Evolutionary conservation across 73 alveolate genomes (phyloP).

Genomic region (Tetrahymena borealis): DNA sequence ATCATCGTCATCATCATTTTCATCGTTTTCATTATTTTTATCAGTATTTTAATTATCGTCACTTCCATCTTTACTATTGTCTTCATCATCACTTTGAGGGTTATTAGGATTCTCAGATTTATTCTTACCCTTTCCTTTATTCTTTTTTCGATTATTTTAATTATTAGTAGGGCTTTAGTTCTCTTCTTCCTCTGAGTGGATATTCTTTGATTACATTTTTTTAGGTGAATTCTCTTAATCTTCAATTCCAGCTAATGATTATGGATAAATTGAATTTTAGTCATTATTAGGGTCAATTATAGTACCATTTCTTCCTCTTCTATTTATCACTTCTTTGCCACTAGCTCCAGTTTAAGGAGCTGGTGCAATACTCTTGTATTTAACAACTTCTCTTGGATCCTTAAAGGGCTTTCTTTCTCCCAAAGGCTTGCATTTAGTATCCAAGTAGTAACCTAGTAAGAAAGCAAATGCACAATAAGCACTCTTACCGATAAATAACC

Average conservation of each 20-base stretch:
- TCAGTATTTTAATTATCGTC: not conserved
- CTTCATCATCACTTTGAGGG: not conserved
- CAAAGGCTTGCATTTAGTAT: not conserved
- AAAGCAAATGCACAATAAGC: not conserved
- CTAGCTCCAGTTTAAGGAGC: not conserved
- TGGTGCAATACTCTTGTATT: not conserved
- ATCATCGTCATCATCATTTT: not conserved
- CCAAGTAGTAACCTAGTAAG: not conserved
- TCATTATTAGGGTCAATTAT: not conserved
- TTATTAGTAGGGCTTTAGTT: not conserved
- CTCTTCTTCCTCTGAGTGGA: no score
- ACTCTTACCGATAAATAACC: not conserved
- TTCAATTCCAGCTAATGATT: not conserved
- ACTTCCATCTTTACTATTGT: not conserved
- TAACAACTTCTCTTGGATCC: not conserved
- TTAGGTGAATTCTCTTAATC: not conserved
- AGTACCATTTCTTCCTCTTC: not conserved
- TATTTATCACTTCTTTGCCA: not conserved
- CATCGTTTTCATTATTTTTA: not conserved
- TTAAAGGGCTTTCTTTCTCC: not conserved
- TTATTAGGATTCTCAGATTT: not conserved
- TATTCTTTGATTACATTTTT: no score
- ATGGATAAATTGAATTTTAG: not conserved
- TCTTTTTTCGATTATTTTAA: not conserved
- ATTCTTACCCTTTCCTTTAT: not conserved